These are phyloP conservation scores for Hsuehochloa calcarea DNA, from an alignment of 176 grass and related monocot genomes.

Conservation along the genomic window DNA sequence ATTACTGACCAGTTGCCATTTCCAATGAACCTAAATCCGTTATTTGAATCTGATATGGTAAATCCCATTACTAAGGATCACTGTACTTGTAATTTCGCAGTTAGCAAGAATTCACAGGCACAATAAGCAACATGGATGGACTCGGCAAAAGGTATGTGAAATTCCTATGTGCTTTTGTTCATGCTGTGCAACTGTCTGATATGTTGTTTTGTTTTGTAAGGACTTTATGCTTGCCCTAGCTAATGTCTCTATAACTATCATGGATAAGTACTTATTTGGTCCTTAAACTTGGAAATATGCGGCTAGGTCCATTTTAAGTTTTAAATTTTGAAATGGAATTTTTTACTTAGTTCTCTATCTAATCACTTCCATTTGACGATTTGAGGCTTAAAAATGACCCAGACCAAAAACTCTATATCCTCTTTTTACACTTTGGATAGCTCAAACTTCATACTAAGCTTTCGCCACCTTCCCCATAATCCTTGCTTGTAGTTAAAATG, in stretches of 20 bases:
- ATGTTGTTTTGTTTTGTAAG: constrained; percentile 20
- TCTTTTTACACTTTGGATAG: not conserved
- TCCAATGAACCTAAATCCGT: not conserved
- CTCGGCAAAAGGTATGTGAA: constrained; percentile 84
- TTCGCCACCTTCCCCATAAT: not conserved
- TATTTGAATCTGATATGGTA: not conserved
- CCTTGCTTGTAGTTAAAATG: not conserved
- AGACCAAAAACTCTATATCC: not conserved
- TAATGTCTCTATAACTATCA: not conserved
- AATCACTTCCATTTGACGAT: not conserved
- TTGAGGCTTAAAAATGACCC: not conserved
- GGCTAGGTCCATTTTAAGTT: not conserved
- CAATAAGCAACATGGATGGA: constrained; percentile 81
- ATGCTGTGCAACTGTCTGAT: not conserved
- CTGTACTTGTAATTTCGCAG: constrained; percentile 33
- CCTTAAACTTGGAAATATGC: not conserved
- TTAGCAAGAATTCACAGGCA: constrained; percentile 86
- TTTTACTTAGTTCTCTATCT: not conserved
- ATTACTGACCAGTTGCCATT: not conserved
- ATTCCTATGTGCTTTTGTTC: constrained; percentile 11
- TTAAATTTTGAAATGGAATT: not conserved
- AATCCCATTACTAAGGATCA: constrained; percentile 4
- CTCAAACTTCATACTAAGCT: not conserved
- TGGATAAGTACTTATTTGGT: constrained; percentile 7
- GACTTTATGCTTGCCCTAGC: not conserved